These are phyloP conservation scores for Ogataea populi-albae DNA, from an alignment of 805 yeast species.

Conservation along the genomic window DNA sequence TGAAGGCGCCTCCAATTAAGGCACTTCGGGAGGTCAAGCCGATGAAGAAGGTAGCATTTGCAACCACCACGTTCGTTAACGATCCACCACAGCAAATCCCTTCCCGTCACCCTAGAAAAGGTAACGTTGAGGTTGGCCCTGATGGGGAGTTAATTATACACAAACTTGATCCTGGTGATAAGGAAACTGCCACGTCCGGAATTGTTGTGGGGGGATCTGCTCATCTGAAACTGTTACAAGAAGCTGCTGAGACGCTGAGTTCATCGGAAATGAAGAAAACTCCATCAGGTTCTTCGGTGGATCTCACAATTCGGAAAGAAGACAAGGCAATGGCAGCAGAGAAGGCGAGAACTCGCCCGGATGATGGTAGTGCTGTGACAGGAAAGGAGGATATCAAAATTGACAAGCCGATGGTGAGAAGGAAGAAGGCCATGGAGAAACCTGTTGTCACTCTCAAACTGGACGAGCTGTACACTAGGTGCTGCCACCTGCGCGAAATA, in stretches of 20 bases:
- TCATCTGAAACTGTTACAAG: conserved; percentile 45
- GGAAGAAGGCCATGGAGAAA: conserved; percentile 34
- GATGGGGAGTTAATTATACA: conserved; percentile 36
- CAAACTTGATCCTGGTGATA: conserved; percentile 32
- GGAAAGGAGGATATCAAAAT: conserved; percentile 42
- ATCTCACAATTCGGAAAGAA: conserved; percentile 28
- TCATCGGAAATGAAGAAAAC: conserved; percentile 18
- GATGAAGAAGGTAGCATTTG: conserved; percentile 71
- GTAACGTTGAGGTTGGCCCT: conserved; percentile 53
- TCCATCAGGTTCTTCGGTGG: conserved; percentile 18
- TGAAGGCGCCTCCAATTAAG: conserved; percentile 29
- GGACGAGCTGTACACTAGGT: conserved; percentile 81
- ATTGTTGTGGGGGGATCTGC: conserved; percentile 80
- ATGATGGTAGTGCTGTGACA: conserved; percentile 20
- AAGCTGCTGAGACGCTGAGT: conserved; percentile 11
- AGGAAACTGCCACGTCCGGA: conserved; percentile 51
- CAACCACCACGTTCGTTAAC: conserved; percentile 62
- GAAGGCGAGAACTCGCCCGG: conserved; percentile 24
- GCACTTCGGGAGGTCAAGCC: conserved; percentile 28
- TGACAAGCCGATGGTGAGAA: conserved; percentile 63
- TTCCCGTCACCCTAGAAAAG: conserved; percentile 74
- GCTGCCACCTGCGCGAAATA: conserved; percentile 90
- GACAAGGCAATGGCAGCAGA: conserved; percentile 31
- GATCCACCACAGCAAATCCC: conserved; percentile 98
- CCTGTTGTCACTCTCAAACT: conserved; percentile 42